phyloP scores from a whole-genome alignment of 2,329 filamentous ascomycete species.

The Fusarium drepaniforme region DNA sequence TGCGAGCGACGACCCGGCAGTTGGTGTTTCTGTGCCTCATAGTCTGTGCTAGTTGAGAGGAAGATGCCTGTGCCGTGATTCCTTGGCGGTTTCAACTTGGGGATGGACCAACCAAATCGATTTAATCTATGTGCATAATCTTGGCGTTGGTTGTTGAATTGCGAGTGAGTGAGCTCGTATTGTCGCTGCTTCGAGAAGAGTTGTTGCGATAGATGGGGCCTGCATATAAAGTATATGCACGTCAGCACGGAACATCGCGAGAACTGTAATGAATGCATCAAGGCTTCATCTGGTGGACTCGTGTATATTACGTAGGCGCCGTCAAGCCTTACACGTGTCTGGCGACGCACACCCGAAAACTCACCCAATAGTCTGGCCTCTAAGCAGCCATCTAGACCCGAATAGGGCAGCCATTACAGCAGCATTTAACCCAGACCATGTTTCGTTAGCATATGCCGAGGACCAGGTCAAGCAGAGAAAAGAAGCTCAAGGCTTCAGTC shows the following conservation, averaged over 20 bases:
- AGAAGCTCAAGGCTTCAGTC: neutral
- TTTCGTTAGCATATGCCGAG: neutral
- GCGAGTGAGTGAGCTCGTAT: neutral
- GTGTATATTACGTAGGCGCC: neutral
- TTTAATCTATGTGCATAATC: neutral
- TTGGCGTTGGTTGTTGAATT: neutral
- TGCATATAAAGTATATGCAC: neutral
- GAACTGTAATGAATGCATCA: neutral
- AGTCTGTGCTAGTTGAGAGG: neutral
- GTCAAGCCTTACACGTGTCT: neutral
- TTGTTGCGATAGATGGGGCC: neutral
- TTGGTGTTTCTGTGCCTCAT: neutral
- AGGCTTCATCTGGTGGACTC: neutral
- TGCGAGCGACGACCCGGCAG: neutral
- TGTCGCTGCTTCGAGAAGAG: neutral
- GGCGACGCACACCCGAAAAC: neutral
- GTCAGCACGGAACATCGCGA: neutral
- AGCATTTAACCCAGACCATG: neutral
- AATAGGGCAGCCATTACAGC: neutral
- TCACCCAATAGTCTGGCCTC: neutral
- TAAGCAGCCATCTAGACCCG: neutral
- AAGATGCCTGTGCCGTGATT: neutral
- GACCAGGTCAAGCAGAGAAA: neutral
- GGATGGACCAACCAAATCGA: neutral
- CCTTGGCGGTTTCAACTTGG: neutral